Conservation (phyloP, 108 stramenopile genomes). For the Mayamaea pseudoterrestris region DNA sequence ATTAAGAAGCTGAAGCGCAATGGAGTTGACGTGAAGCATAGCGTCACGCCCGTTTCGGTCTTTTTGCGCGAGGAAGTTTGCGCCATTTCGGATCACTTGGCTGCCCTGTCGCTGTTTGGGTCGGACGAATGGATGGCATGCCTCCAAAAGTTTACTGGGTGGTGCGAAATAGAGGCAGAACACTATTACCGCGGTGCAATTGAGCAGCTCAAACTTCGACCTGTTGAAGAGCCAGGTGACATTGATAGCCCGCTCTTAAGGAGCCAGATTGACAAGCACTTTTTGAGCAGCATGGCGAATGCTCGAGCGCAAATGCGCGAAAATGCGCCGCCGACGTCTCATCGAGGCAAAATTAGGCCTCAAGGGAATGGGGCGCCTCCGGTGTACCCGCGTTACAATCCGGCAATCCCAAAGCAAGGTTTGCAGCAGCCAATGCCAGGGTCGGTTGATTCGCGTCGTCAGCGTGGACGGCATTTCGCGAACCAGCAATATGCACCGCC, state of each 20-base stretch:
- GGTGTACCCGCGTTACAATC: too few relatives aligned
- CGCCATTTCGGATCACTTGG: slow-evolving; percentile 79
- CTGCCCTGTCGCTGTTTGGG: slow-evolving; percentile 64
- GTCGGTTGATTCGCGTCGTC: too few relatives aligned
- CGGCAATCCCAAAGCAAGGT: too few relatives aligned
- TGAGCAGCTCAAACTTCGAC: slow-evolving; percentile 32
- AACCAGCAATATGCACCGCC: too few relatives aligned
- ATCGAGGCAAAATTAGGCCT: too few relatives aligned
- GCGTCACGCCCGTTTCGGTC: slow-evolving; percentile 58
- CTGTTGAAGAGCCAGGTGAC: slow-evolving; percentile 43
- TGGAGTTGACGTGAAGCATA: slow-evolving; percentile 68
- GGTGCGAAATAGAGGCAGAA: slow-evolving; percentile 42
- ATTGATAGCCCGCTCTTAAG: slow-evolving; percentile 52
- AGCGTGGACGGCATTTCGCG: too few relatives aligned
- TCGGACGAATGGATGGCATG: slow-evolving; percentile 76
- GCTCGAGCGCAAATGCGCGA: slow-evolving; percentile 46
- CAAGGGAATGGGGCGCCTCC: too few relatives aligned
- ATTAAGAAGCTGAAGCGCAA: slow-evolving; percentile 87
- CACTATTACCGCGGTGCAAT: slow-evolving; percentile 30
- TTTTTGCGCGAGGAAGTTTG: slow-evolving; percentile 83
- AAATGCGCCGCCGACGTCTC: too few relatives aligned
- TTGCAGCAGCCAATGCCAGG: too few relatives aligned
- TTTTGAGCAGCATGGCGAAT: slow-evolving; percentile 56
- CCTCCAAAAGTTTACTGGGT: slow-evolving; percentile 56
- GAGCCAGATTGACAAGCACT: slow-evolving; percentile 61